Percentiles rank a stretch among this genome's conserved stretches.
phyloP scores from a whole-genome alignment of 257 asterid species.

The Penstemon newberryi region DNA sequence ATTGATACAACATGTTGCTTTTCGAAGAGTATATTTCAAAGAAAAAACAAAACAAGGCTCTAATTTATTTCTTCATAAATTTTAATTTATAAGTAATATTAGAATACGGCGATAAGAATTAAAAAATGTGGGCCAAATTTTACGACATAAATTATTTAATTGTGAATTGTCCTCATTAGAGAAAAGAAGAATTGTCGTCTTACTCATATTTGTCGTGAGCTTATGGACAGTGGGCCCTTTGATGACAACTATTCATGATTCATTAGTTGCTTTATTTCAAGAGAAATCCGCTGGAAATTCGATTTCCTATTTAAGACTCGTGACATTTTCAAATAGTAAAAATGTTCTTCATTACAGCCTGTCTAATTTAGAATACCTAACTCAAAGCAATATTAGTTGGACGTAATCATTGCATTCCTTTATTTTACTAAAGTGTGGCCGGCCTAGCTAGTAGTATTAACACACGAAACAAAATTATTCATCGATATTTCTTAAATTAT shows the following conservation, averaged over 20 bases:
- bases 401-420: background rate
- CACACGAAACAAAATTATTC: too few relatives aligned
- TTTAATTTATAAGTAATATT: too few relatives aligned
- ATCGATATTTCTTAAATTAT: too few relatives aligned
- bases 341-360: conserved; percentile 17
- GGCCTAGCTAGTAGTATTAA: too few relatives aligned
- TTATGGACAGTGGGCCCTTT: conserved; percentile 24
- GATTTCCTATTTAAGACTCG: conserved; percentile 12
- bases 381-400: background rate
- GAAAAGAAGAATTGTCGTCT: background rate
- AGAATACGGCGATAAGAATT: too few relatives aligned
- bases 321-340: conserved; percentile 22
- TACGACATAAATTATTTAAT: background rate
- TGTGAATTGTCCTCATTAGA: background rate
- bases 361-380: background rate
- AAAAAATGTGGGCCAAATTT: conserved; percentile 23
- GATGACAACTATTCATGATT: background rate
- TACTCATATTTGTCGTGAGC: background rate
- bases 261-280: background rate
- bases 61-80: too few relatives aligned
- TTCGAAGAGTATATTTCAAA: background rate
- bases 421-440: background rate
- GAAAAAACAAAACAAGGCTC: too few relatives aligned
- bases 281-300: conserved; percentile 25
- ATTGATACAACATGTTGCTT: background rate